These are phyloP conservation scores for Aspergillus cristatus DNA, from an alignment of 495 filamentous ascomycete genomes.

Conservation along the genomic window DNA sequence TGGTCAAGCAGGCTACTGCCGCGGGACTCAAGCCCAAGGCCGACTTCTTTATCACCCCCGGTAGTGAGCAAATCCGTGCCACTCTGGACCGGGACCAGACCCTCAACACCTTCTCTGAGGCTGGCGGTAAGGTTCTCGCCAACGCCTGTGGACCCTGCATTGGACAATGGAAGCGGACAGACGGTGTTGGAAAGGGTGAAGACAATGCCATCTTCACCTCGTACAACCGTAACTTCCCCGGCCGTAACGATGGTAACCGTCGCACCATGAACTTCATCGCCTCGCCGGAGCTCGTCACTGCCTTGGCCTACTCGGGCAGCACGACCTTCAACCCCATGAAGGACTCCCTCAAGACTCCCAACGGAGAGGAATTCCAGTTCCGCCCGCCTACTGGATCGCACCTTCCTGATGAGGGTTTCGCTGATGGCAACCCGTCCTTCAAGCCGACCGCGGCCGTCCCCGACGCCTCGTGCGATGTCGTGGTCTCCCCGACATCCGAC, in stretches of 20 bases:
- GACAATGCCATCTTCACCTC: slow-evolving; percentile 93
- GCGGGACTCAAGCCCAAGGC: slow-evolving; percentile 82
- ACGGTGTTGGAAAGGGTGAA: slow-evolving; percentile 70
- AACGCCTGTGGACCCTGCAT: slow-evolving; percentile 96
- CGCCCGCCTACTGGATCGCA: slow-evolving; percentile 67
- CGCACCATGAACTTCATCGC: slow-evolving; percentile 98
- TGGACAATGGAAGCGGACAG: slow-evolving; percentile 92
- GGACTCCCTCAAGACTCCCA: slow-evolving; percentile 72
- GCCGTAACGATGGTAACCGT: slow-evolving; percentile 92
- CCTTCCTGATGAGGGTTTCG: slow-evolving; percentile 72
- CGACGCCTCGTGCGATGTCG: slow-evolving; percentile 44
- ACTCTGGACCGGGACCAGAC: slow-evolving; percentile 83
- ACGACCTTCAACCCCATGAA: slow-evolving; percentile 97
- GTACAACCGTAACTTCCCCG: slow-evolving; percentile 98
- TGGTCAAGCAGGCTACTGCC: slow-evolving; percentile 80
- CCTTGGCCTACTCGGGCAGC: slow-evolving; percentile 82
- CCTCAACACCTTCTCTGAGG: slow-evolving; percentile 73
- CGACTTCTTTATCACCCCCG: slow-evolving; percentile 92
- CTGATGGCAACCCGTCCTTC: slow-evolving; percentile 65
- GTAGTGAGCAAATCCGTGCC: slow-evolving; percentile 92
- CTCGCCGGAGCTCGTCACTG: slow-evolving; percentile 91
- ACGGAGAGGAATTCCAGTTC: slow-evolving; percentile 78
- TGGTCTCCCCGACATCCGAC: slow-evolving; percentile 74
- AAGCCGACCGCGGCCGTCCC: slow-evolving; percentile 62
- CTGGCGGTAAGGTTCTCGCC: slow-evolving; percentile 81